Evolutionary conservation across 805 yeast genomes (phyloP), one percentile per base, ranked within the genome.

Genomic region (Ogataea nitratoaversa): DNA sequence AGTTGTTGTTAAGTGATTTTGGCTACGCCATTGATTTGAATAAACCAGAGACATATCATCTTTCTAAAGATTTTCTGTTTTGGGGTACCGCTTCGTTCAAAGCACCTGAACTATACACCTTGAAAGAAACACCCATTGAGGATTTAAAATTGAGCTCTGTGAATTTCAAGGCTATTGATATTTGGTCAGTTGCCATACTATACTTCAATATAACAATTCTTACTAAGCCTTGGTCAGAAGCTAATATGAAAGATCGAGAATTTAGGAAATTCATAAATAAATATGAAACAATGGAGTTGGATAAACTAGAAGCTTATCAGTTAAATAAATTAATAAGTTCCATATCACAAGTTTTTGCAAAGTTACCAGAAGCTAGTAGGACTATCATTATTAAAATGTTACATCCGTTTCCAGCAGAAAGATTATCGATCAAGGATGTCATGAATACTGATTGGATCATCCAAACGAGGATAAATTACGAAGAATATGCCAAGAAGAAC

Each of bases 21-120:
- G 79, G 80, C 3, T 74, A 69, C 56, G 68, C 75, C 12, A 40
- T 73, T 12, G 64, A 70, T 47, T 49, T 68, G 24, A 43, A 49
- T 23, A 40, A 52, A 7, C 19, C 57, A 1, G 45, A 44, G 9
- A 13, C 35, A 22, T 53, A 59, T 38, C 51, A 48, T 3, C 20
- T 55, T 8, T 37, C 46, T 1, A 46, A 48, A 17, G 48, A 46
- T 8, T 52, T 52, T 22, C 39, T 70, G 11, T 58, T 49, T 32
- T 57, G 72, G 45, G 82, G 82, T 2, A 76, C 82, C 1, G 63
- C 63, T 19, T 68, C 77, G 6, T 76, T 74, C 57, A 76, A 74
- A 48, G 72, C 81, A 0, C 82, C 82, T 0, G 82, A 76, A 49
- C 44, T 74, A 23, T 70, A 47, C 37, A 35, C 19, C 4, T 50